A percentile compares a stretch with the other conserved stretches of the same genome.
phyloP scores from a whole-genome alignment of 129 eudicot species.

The Artemisia argyi region DNA sequence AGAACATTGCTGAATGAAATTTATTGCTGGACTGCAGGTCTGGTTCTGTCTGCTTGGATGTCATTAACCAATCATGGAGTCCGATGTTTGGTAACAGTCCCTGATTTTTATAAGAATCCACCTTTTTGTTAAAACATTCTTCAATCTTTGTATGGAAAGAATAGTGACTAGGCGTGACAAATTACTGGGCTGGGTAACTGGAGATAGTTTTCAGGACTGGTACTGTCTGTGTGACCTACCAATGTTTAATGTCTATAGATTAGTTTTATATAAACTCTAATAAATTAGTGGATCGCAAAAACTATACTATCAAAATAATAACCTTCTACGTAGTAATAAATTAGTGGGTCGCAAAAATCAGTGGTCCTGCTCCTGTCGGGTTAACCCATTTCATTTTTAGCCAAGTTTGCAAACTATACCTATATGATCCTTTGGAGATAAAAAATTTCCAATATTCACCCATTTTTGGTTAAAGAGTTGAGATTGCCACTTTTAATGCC shows the following conservation, averaged over 20 bases:
- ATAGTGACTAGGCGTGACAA: conserved; percentile 3
- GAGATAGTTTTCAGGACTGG: not conserved
- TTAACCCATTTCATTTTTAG: not conserved
- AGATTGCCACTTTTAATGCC: not conserved
- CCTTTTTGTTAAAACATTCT: not conserved
- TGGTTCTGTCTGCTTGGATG: conserved; percentile 94
- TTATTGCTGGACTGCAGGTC: conserved; percentile 55
- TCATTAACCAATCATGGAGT: conserved; percentile 92
- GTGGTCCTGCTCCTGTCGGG: no score
- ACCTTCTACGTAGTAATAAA: no score
- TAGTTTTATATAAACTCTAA: no score
- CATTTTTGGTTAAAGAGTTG: not conserved
- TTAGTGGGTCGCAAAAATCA: no score
- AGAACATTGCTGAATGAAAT: conserved; percentile 17
- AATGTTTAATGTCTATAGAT: no score
- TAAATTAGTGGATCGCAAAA: no score
- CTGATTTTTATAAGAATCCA: not conserved
- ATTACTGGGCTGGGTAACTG: conserved; percentile 1
- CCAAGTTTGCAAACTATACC: not conserved
- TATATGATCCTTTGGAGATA: conserved; percentile 3
- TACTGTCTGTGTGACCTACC: not conserved
- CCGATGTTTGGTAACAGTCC: conserved; percentile 79
- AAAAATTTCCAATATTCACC: not conserved
- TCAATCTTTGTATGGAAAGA: not conserved
- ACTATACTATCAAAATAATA: not conserved